Evolutionary conservation across 768 basidiomycete species (phyloP).

Genomic region (Brasilioporus rufonigricans): DNA sequence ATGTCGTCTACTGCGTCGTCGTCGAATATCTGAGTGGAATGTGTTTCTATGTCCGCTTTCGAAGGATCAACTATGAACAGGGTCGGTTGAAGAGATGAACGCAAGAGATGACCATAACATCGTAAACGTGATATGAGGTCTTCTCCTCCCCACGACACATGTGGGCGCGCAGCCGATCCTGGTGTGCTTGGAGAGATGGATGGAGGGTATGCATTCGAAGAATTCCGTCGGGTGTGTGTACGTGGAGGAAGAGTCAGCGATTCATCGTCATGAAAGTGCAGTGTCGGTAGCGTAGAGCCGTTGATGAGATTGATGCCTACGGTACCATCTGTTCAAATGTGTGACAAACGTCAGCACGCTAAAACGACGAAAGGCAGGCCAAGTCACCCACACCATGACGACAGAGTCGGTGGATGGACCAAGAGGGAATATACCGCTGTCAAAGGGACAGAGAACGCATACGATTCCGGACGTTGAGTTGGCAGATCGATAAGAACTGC

Average conservation of each 20-base stretch:
- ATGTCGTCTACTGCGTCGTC: constrained; percentile 90
- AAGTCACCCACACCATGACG: constrained; percentile 71
- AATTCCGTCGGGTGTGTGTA: constrained; percentile 33
- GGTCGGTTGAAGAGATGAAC: constrained; percentile 81
- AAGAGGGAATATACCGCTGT: constrained; percentile 88
- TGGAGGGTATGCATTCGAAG: constrained; percentile 59
- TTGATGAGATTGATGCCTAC: constrained; percentile 87
- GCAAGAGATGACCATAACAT: constrained; percentile 75
- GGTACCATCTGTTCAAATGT: constrained; percentile 63
- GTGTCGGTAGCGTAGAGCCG: constrained; percentile 80
- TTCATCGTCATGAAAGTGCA: constrained; percentile 98
- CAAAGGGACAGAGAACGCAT: constrained; percentile 93
- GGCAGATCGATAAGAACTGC: constrained; percentile 85
- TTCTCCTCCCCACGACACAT: constrained; percentile 83
- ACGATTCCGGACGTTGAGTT: constrained; percentile 80
- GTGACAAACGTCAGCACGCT: background rate
- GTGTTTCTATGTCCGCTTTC: constrained; percentile 86
- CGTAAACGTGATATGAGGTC: constrained; percentile 76
- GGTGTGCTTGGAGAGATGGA: constrained; percentile 50
- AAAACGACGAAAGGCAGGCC: background rate
- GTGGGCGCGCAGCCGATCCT: constrained; percentile 37
- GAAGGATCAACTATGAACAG: constrained; percentile 93
- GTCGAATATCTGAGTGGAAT: constrained; percentile 79
- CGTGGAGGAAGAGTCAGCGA: constrained; percentile 57
- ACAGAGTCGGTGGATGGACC: constrained; percentile 78